A percentile compares a stretch with the other conserved stretches of the same genome.
Conservation (phyloP, 179 eudicot genomes). For the Camellia oleifera region DNA sequence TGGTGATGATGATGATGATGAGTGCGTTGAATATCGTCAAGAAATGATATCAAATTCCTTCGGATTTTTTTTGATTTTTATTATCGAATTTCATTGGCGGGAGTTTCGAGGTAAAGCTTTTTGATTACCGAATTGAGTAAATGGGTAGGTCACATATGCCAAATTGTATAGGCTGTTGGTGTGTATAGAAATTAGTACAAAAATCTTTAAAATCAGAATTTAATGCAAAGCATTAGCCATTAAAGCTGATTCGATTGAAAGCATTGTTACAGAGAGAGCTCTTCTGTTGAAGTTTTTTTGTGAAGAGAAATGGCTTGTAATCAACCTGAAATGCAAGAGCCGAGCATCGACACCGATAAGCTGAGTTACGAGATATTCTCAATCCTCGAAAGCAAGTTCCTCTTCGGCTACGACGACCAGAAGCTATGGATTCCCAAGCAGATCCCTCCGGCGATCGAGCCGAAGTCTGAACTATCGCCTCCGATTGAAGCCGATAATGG, state of each 20-base stretch:
- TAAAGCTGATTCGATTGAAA: not conserved
- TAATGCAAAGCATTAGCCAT: slow-evolving; percentile 1
- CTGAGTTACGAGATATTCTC: slow-evolving; percentile 93
- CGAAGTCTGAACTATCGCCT: slow-evolving; percentile 20
- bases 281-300: not conserved
- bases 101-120: slow-evolving; percentile 8
- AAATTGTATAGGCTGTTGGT: not conserved
- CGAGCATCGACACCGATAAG: slow-evolving; percentile 83
- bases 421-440: slow-evolving; percentile 61
- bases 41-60: not conserved
- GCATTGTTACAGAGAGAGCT: not conserved
- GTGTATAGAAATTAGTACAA: not conserved
- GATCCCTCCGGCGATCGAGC: slow-evolving; percentile 28
- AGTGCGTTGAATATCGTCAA: not conserved
- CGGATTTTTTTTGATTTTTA: not conserved
- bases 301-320: slow-evolving; percentile 31
- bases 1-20: not conserved
- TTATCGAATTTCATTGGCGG: slow-evolving; percentile 6
- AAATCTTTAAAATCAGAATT: not conserved
- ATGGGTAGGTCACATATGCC: not conserved
- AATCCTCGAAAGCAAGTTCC: slow-evolving; percentile 73
- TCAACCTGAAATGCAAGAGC: slow-evolving; percentile 60
- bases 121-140: not conserved
- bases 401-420: slow-evolving; percentile 75
- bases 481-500: slow-evolving; percentile 16